These are phyloP conservation scores for Paratinospora sagittata DNA, from an alignment of 164 flowering plant species.

Conservation along the genomic window DNA sequence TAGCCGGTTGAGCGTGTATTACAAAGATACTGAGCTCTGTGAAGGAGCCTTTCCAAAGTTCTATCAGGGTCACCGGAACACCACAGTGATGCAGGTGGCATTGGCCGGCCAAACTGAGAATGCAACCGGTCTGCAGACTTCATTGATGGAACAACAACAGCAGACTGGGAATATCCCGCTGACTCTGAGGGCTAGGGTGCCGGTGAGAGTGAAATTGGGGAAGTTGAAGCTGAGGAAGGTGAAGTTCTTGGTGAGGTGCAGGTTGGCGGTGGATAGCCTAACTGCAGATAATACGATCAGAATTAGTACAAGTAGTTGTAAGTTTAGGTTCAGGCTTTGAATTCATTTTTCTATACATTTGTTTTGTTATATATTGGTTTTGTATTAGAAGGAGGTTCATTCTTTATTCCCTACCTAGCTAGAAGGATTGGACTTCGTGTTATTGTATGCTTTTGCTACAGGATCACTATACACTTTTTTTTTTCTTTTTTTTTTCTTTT, in stretches of 20 bases:
- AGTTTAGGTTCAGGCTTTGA: slow-evolving; percentile 46
- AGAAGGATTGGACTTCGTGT: background rate
- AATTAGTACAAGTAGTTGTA: slow-evolving; percentile 51
- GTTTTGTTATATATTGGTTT: background rate
- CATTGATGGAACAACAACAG: slow-evolving; percentile 37
- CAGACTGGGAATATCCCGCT: slow-evolving; percentile 60
- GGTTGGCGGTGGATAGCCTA: slow-evolving; percentile 46
- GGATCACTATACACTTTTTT: background rate
- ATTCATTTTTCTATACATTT: background rate
- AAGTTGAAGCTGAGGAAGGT: slow-evolving; percentile 57
- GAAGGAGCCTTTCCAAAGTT: slow-evolving; percentile 64
- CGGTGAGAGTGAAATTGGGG: slow-evolving; percentile 72
- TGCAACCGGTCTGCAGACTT: slow-evolving; percentile 30
- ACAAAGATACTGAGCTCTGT: slow-evolving; percentile 39
- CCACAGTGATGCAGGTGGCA: slow-evolving; percentile 43
- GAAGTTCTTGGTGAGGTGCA: slow-evolving; percentile 58
- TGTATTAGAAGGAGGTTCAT: background rate
- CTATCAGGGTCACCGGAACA: slow-evolving; percentile 85
- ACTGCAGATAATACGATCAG: slow-evolving; percentile 30
- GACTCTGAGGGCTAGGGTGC: slow-evolving; percentile 47
- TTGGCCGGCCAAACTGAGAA: slow-evolving; percentile 48
- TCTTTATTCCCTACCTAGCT: background rate
- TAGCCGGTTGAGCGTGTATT: slow-evolving; percentile 48
- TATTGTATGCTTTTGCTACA: background rate
- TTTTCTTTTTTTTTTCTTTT: too few species aligned